phyloP scores from a whole-genome alignment of 768 basidiomycete species.

The Austroboletus festivus region DNA sequence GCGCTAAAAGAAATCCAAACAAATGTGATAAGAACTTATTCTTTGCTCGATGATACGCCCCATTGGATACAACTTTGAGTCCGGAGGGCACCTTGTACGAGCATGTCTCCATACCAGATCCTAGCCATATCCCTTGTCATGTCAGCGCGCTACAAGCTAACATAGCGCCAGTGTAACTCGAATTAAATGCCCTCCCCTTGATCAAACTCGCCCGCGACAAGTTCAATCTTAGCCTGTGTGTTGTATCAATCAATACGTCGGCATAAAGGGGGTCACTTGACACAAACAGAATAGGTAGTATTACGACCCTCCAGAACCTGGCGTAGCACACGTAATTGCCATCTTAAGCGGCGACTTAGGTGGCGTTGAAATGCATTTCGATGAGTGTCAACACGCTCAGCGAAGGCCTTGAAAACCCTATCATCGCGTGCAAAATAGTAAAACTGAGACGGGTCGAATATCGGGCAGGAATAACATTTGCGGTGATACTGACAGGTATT shows the following conservation, averaged over 20 bases:
- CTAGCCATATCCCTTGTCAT: too few species aligned
- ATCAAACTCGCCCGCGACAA: conserved; percentile 61
- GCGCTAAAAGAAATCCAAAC: neutral
- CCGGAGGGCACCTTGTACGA: conserved; percentile 77
- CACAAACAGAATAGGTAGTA: conserved; percentile 61
- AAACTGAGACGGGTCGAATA: conserved; percentile 37
- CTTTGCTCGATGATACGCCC: conserved; percentile 81
- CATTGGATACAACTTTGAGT: conserved; percentile 53
- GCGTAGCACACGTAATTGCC: conserved; percentile 65
- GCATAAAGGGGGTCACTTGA: neutral
- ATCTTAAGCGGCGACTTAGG: conserved; percentile 57
- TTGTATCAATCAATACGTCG: conserved; percentile 5
- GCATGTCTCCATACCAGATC: conserved; percentile 42
- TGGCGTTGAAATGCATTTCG: conserved; percentile 45
- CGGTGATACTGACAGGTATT: conserved; percentile 61
- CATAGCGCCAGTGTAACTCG: too few species aligned
- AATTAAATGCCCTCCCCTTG: conserved; percentile 51
- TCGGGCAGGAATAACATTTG: neutral
- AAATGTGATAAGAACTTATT: conserved; percentile 27
- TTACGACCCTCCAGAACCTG: conserved; percentile 64
- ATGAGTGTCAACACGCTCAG: conserved; percentile 38
- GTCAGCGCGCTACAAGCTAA: conserved; percentile 4
- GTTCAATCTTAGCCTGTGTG: conserved; percentile 58
- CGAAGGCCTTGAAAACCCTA: conserved; percentile 72
- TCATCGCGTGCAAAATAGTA: conserved; percentile 94